These are phyloP conservation scores for Scenedesmus sp. DNA, from an alignment of 163 green algal species.

Conservation along the genomic window DNA sequence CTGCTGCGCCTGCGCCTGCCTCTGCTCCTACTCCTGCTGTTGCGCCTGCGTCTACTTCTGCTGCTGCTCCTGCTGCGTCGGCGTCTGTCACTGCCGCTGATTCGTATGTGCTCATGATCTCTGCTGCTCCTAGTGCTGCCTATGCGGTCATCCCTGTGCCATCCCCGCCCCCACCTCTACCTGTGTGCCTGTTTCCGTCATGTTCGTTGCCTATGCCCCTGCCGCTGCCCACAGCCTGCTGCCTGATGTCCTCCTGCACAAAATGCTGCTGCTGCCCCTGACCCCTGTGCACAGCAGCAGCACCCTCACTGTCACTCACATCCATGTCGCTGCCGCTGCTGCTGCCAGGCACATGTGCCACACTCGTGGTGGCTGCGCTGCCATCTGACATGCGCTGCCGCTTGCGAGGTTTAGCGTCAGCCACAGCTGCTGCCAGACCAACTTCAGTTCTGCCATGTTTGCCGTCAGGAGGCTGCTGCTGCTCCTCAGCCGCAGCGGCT, in stretches of 20 bases:
- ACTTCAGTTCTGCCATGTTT: neutral
- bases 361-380: constrained; percentile 2
- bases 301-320: constrained; percentile 11
- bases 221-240: neutral
- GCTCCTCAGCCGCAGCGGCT: neutral
- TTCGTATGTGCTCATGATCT: neutral
- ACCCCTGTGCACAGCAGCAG: neutral
- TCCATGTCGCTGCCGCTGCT: constrained; percentile 40
- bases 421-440: neutral
- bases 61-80: constrained; percentile 32
- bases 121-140: neutral
- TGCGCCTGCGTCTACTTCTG: constrained; percentile 18
- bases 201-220: constrained; percentile 1
- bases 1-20: constrained; percentile 48
- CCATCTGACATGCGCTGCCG: neutral
- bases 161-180: constrained; percentile 14
- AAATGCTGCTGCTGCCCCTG: neutral
- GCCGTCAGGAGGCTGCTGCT: neutral
- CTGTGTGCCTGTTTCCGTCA: neutral
- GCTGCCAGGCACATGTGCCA: neutral
- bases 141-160: neutral
- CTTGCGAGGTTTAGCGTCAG: neutral
- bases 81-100: neutral
- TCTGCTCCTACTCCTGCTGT: constrained; percentile 14
- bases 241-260: neutral